These are phyloP conservation scores for Apium graveolens DNA, from an alignment of 129 eudicot species.

Conservation along the genomic window DNA sequence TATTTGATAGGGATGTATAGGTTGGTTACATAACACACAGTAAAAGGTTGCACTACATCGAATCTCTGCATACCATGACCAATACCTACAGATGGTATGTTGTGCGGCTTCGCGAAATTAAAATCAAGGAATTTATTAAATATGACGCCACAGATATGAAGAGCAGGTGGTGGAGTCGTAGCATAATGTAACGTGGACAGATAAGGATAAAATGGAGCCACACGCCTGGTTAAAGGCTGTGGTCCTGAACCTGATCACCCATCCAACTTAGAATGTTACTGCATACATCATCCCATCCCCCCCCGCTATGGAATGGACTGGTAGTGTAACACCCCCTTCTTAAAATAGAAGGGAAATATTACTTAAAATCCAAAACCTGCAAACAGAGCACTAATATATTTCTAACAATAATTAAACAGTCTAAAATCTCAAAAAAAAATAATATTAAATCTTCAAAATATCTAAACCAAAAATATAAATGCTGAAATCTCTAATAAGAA, in stretches of 20 bases:
- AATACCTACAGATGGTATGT: not conserved
- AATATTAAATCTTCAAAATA: too few relatives aligned
- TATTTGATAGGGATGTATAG: not conserved
- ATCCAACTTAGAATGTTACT: not conserved
- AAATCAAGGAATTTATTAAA: not conserved
- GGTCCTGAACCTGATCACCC: not conserved
- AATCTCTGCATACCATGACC: constrained; percentile 1
- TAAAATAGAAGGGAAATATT: too few relatives aligned
- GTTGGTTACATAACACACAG: not conserved
- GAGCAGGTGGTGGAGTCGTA: not conserved
- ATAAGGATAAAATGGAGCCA: not conserved
- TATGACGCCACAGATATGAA: not conserved
- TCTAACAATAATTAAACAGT: too few relatives aligned
- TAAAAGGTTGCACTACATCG: constrained; percentile 4
- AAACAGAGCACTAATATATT: too few relatives aligned
- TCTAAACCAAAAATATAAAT: too few relatives aligned
- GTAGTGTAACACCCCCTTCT: too few relatives aligned
- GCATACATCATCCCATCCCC: not conserved
- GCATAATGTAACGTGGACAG: not conserved
- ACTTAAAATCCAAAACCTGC: too few relatives aligned
- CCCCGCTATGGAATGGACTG: not conserved
- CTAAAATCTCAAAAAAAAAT: too few relatives aligned
- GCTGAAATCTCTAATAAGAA: too few relatives aligned
- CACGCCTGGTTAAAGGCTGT: not conserved
- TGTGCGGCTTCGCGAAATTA: not conserved